Conservation (phyloP, 2,329 filamentous ascomycete species). For the Ceratocystis cubensis region DNA sequence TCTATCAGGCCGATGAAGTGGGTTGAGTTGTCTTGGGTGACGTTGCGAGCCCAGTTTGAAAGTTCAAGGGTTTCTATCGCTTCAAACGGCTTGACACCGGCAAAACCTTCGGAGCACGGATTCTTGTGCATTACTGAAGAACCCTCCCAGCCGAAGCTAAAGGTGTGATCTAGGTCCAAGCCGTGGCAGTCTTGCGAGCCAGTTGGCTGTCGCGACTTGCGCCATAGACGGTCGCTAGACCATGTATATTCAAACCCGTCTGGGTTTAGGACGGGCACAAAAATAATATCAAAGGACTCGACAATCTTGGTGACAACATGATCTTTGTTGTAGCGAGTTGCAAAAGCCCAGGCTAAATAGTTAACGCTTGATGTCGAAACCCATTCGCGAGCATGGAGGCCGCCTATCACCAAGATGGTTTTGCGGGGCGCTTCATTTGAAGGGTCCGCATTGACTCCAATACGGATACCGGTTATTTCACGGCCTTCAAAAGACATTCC, state of each 20-base stretch:
- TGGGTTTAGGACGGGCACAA: conserved; percentile 80
- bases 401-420: conserved; percentile 70
- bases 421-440: conserved; percentile 45
- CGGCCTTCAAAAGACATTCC: conserved; percentile 82
- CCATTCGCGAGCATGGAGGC: conserved; percentile 92
- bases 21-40: conserved; percentile 57
- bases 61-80: conserved; percentile 65
- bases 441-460: conserved; percentile 42
- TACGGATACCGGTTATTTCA: conserved; percentile 67
- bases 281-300: conserved; percentile 72
- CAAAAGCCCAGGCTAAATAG: conserved; percentile 78
- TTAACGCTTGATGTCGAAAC: conserved; percentile 85
- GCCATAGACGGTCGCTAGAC: conserved; percentile 84
- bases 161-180: conserved; percentile 78
- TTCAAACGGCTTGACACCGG: conserved; percentile 71
- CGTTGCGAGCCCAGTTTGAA: conserved; percentile 69
- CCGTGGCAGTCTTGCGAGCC: conserved; percentile 72
- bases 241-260: conserved; percentile 93
- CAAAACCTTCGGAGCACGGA: conserved; percentile 83
- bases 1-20: conserved; percentile 79
- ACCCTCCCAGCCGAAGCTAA: conserved; percentile 73
- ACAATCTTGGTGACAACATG: conserved; percentile 62
- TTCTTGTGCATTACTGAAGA: conserved; percentile 48
- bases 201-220: conserved; percentile 82
- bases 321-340: conserved; percentile 67